phyloP scores from a whole-genome alignment of 352 stramenopile genomes.

The Pythium rhizo-oryzae region DNA sequence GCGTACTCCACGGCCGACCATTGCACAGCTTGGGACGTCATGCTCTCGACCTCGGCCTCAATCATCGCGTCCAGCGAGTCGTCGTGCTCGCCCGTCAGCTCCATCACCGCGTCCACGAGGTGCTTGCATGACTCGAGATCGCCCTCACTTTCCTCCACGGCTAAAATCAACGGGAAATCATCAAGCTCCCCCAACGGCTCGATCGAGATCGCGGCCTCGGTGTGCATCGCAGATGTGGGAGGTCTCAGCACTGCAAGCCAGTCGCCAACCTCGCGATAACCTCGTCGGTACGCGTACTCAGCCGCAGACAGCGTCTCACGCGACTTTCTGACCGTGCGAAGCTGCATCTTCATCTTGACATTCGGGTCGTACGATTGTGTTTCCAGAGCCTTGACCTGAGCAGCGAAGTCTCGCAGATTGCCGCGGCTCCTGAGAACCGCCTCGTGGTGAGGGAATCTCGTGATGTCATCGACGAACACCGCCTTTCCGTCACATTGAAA shows the following conservation, averaged over 20 bases:
- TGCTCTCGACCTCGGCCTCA: neutral
- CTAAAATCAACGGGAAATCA: neutral
- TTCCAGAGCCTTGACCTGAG: conserved; percentile 3
- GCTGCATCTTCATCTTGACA: neutral
- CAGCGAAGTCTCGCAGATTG: conserved; percentile 2
- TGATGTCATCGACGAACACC: neutral
- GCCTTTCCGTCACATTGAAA: neutral
- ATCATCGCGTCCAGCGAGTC: conserved; percentile 15
- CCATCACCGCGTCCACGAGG: neutral
- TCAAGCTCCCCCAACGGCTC: neutral
- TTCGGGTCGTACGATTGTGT: neutral
- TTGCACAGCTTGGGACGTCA: neutral
- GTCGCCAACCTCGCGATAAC: neutral
- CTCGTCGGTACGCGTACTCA: conserved; percentile 7
- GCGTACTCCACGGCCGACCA: conserved; percentile 16
- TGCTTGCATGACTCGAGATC: conserved; percentile 1
- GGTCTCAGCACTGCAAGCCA: neutral
- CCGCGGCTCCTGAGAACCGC: conserved; percentile 13
- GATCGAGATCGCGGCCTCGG: neutral
- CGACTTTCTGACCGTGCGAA: neutral
- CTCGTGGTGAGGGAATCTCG: conserved; percentile 17
- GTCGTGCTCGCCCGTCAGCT: conserved; percentile 12
- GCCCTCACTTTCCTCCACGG: neutral
- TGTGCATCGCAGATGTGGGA: neutral
- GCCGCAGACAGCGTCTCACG: neutral